These are phyloP conservation scores for Fusarium protoensiforme DNA, from an alignment of 2,329 filamentous ascomycete species.

Conservation along the genomic window DNA sequence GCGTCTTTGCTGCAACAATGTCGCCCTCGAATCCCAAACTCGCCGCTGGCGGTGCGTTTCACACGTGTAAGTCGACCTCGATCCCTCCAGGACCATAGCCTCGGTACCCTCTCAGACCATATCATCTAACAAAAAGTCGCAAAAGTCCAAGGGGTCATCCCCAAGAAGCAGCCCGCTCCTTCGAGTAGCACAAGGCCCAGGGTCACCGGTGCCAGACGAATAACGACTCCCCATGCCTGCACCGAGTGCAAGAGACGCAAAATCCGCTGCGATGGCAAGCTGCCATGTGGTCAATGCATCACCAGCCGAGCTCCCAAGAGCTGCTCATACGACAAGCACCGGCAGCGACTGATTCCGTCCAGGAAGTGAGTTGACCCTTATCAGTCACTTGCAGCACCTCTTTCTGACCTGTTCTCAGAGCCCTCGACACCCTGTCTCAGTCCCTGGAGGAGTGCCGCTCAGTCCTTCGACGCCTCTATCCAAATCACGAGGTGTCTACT, in stretches of 20 bases:
- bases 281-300: constrained; percentile 84
- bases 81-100: neutral
- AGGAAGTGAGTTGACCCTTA: constrained; percentile 68
- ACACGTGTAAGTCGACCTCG: constrained; percentile 40
- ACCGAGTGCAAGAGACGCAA: constrained; percentile 84
- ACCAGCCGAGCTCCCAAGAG: constrained; percentile 83
- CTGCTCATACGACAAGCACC: constrained; percentile 84
- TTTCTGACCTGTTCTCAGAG: constrained; percentile 49
- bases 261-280: constrained; percentile 84
- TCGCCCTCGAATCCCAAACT: constrained; percentile 59
- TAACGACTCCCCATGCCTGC: constrained; percentile 73
- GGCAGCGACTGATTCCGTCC: constrained; percentile 80
- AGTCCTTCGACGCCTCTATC: constrained; percentile 62
- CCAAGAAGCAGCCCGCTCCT: constrained; percentile 58
- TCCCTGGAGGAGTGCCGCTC: constrained; percentile 71
- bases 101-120: neutral
- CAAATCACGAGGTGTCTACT: constrained; percentile 63
- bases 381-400: constrained; percentile 17
- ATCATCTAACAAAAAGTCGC: constrained; percentile 9
- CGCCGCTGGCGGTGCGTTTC: constrained; percentile 53
- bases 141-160: constrained; percentile 63
- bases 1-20: constrained; percentile 38
- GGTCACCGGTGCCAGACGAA: constrained; percentile 57
- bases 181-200: constrained; percentile 51
- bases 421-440: constrained; percentile 72